Evolutionary conservation across 2,329 filamentous ascomycete species (phyloP).

Genomic region (Aspergillus latus): DNA sequence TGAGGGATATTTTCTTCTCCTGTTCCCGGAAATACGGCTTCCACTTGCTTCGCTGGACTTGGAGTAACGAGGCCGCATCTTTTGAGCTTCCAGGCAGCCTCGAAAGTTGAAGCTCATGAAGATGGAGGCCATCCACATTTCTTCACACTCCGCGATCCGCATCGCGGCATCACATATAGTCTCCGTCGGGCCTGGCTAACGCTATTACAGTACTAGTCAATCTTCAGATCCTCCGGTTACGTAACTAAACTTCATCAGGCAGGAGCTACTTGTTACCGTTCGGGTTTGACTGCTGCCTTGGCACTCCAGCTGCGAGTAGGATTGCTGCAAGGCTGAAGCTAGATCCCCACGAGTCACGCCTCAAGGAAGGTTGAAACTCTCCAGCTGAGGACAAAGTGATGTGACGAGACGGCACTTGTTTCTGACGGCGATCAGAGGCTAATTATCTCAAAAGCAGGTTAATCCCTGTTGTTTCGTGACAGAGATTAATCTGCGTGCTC

Average conservation of each 20-base stretch:
- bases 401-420: constrained; percentile 5
- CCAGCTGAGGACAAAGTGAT: background rate
- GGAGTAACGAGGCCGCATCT: background rate
- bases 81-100: background rate
- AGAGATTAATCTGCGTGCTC: constrained; percentile 1
- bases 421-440: constrained; percentile 4
- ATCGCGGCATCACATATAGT: background rate
- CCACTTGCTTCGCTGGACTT: background rate
- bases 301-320: background rate
- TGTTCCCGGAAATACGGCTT: background rate
- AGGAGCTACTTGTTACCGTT: constrained; percentile 4
- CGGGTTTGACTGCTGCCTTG: constrained; percentile 8
- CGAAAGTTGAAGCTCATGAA: background rate
- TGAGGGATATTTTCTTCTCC: constrained; percentile 15
- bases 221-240: constrained; percentile 5
- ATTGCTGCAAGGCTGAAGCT: background rate
- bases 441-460: constrained; percentile 5
- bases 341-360: background rate
- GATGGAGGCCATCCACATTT: background rate
- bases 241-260: constrained; percentile 11
- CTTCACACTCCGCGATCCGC: background rate
- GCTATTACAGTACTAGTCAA: background rate
- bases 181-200: background rate
- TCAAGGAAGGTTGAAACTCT: background rate
- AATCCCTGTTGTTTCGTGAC: constrained; percentile 9